Percentiles rank a stretch among this genome's conserved stretches.
Conservation (phyloP, 1,139 yeast species). For the Magnusiomyces ingens region DNA sequence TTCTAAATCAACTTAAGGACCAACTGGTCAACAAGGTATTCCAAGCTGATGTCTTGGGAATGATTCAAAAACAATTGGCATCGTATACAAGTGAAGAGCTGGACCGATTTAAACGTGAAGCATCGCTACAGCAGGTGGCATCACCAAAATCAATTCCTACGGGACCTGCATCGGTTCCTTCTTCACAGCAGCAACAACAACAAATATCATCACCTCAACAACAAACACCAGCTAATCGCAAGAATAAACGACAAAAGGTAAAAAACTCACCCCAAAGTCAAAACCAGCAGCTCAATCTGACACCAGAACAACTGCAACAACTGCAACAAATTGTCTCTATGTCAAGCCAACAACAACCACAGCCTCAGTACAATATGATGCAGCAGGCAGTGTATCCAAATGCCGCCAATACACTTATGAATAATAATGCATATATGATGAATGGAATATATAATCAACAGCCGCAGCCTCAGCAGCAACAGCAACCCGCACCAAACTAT, state of each 20-base stretch:
- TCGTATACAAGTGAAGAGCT: slow-evolving; percentile 28
- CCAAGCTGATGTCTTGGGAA: slow-evolving; percentile 35
- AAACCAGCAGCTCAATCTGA: background rate
- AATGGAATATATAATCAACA: slow-evolving; percentile 6
- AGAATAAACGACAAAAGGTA: background rate
- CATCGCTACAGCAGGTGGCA: slow-evolving; percentile 18
- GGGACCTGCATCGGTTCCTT: slow-evolving; percentile 9
- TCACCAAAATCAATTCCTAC: slow-evolving; percentile 21
- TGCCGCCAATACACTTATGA: background rate
- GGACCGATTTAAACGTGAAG: slow-evolving; percentile 19
- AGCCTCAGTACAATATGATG: slow-evolving; percentile 16
- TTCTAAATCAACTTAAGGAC: slow-evolving; percentile 30
- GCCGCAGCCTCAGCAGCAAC: slow-evolving; percentile 11
- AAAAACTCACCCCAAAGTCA: background rate
- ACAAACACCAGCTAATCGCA: background rate
- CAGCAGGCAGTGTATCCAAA: background rate
- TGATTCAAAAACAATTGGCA: slow-evolving; percentile 39
- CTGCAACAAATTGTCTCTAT: slow-evolving; percentile 8
- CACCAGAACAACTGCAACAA: slow-evolving; percentile 9
- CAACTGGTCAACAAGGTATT: slow-evolving; percentile 30
- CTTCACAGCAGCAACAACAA: background rate
- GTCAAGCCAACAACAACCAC: slow-evolving; percentile 18
- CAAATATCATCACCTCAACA: background rate
- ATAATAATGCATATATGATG: background rate
- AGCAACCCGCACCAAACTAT: slow-evolving; percentile 11